Evolutionary conservation across 306 rosid species (phyloP).

Genomic region (Glycine latifolia): DNA sequence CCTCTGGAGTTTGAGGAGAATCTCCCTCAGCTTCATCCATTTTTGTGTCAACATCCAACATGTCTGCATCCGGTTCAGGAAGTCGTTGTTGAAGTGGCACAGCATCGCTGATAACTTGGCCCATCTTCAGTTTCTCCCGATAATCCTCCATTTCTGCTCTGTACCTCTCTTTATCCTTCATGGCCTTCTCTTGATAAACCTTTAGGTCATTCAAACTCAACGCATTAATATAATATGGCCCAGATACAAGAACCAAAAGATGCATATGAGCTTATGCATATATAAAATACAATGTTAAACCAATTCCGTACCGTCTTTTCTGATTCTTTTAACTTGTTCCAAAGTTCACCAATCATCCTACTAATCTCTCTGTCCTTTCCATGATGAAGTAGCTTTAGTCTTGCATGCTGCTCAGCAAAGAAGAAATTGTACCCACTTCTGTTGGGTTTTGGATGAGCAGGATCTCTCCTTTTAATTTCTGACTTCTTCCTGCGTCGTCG

Average conservation of each 20-base stretch:
- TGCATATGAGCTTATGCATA: not conserved
- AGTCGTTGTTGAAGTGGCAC: slow-evolving; percentile 76
- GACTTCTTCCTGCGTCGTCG: slow-evolving; percentile 86
- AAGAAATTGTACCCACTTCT: slow-evolving; percentile 97
- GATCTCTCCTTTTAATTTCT: slow-evolving; percentile 85
- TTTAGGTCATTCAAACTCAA: slow-evolving; percentile 38
- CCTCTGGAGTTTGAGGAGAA: slow-evolving; percentile 54
- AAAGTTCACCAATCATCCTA: slow-evolving; percentile 87
- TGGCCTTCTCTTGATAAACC: slow-evolving; percentile 93
- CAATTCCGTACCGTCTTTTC: slow-evolving; percentile 69
- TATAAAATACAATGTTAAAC: not conserved
- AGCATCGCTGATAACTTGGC: slow-evolving; percentile 71
- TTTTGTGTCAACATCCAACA: slow-evolving; percentile 57
- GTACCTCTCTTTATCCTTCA: slow-evolving; percentile 88
- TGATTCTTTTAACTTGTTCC: slow-evolving; percentile 76
- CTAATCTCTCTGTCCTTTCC: slow-evolving; percentile 94
- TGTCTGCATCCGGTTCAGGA: slow-evolving; percentile 58
- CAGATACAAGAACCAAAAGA: not conserved
- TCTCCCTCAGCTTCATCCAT: slow-evolving; percentile 57
- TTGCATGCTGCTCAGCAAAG: slow-evolving; percentile 94
- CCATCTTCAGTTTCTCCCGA: slow-evolving; percentile 63
- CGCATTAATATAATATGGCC: not conserved
- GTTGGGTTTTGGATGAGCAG: slow-evolving; percentile 92
- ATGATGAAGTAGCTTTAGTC: slow-evolving; percentile 76
- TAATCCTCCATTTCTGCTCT: slow-evolving; percentile 82